phyloP scores from a whole-genome alignment of 495 filamentous ascomycete genomes.

The Trichodelitschia bisporula region DNA sequence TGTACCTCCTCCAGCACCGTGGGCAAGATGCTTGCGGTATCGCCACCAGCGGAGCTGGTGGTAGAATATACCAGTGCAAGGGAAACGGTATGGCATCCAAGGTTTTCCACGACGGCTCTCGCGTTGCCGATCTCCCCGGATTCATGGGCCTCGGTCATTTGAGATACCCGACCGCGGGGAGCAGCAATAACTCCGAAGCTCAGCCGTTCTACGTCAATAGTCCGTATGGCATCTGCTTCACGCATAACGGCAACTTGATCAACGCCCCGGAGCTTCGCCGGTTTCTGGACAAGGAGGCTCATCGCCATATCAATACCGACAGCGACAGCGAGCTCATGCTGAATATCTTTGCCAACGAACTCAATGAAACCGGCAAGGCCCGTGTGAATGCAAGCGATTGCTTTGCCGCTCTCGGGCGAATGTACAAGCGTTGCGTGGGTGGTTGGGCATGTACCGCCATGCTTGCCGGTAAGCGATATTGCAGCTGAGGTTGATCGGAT shows the following conservation, averaged over 20 bases:
- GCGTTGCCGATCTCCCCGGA: conserved; percentile 56
- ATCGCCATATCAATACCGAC: conserved; percentile 92
- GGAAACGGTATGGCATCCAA: conserved; percentile 79
- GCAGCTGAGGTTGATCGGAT: neutral
- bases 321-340: conserved; percentile 88
- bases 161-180: conserved; percentile 77
- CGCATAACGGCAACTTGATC: conserved; percentile 82
- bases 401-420: conserved; percentile 48
- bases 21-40: conserved; percentile 90
- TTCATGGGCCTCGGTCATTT: conserved; percentile 80
- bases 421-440: conserved; percentile 58
- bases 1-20: conserved; percentile 68
- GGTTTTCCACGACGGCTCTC: conserved; percentile 59
- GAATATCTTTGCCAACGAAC: conserved; percentile 81
- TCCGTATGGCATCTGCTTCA: conserved; percentile 52
- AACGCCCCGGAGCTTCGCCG: conserved; percentile 60
- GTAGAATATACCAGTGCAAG: conserved; percentile 74
- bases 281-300: conserved; percentile 69
- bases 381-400: conserved; percentile 82
- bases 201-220: conserved; percentile 89
- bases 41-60: conserved; percentile 48
- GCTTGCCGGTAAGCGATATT: conserved; percentile 42
- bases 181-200: conserved; percentile 54
- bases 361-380: conserved; percentile 89
- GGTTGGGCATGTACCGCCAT: conserved; percentile 79